phyloP scores from a whole-genome alignment of 2,329 filamentous ascomycete species.

The Hysterium pulicare region DNA sequence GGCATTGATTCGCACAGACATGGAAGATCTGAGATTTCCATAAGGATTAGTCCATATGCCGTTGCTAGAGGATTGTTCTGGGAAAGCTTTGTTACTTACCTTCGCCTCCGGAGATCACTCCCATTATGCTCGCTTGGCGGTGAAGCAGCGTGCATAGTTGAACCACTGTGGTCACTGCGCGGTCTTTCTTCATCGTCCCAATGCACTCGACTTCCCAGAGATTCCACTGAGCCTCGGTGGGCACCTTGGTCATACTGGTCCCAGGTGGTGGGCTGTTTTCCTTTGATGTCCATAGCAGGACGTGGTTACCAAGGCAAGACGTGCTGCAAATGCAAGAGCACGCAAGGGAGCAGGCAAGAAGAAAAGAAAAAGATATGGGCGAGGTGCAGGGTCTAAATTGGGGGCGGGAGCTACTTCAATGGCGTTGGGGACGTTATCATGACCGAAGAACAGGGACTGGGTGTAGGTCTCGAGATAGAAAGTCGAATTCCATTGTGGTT shows the following conservation, averaged over 20 bases:
- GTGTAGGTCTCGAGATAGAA: slow-evolving; percentile 7
- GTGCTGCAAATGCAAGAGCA: background rate
- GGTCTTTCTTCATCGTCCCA: slow-evolving; percentile 35
- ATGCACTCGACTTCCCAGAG: slow-evolving; percentile 34
- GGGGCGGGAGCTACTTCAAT: slow-evolving; percentile 28
- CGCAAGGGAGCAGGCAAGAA: background rate
- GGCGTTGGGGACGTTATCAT: slow-evolving; percentile 24
- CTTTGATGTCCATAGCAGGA: slow-evolving; percentile 32
- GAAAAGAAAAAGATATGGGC: slow-evolving; percentile 13
- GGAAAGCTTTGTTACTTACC: slow-evolving; percentile 29
- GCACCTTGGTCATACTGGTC: slow-evolving; percentile 43
- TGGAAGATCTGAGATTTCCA: slow-evolving; percentile 38
- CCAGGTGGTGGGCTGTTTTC: slow-evolving; percentile 45
- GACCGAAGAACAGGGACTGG: slow-evolving; percentile 19
- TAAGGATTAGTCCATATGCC: background rate
- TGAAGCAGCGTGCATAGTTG: slow-evolving; percentile 17
- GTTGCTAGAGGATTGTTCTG: slow-evolving; percentile 6
- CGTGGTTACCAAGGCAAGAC: background rate
- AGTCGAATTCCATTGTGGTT: no score
- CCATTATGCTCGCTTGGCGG: slow-evolving; percentile 13
- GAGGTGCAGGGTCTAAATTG: slow-evolving; percentile 7
- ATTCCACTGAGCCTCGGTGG: slow-evolving; percentile 41
- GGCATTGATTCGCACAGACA: slow-evolving; percentile 49
- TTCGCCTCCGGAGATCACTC: slow-evolving; percentile 34
- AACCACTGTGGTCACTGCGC: slow-evolving; percentile 27